Percentiles rank a stretch among this genome's conserved stretches.
Evolutionary conservation across 495 filamentous ascomycete genomes (phyloP).

Genomic region (Geoglossum glabrum): DNA sequence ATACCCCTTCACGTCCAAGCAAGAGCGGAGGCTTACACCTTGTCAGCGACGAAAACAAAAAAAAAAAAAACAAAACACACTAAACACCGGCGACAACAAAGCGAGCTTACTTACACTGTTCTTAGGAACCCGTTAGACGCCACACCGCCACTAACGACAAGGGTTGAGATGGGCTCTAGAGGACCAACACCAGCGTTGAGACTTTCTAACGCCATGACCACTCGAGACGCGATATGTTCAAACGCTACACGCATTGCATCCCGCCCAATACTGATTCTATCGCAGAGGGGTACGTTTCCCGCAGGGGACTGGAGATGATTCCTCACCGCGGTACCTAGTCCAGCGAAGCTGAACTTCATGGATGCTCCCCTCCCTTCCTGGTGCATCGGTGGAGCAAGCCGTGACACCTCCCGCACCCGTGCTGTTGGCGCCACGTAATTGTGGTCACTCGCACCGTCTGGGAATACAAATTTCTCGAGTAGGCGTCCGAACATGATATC

Average conservation of each 20-base stretch:
- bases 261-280: constrained; percentile 43
- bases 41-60: not conserved
- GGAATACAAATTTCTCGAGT: constrained; percentile 64
- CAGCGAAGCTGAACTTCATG: constrained; percentile 44
- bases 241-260: constrained; percentile 64
- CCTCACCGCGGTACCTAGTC: constrained; percentile 33
- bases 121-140: constrained; percentile 63
- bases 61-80: not conserved
- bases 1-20: constrained; percentile 44
- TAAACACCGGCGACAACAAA: too few species aligned
- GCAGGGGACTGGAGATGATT: constrained; percentile 22
- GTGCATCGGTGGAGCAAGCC: constrained; percentile 32
- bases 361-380: constrained; percentile 21
- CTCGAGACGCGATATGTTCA: constrained; percentile 61
- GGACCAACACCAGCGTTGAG: not conserved
- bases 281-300: constrained; percentile 18
- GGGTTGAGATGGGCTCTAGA: constrained; percentile 23
- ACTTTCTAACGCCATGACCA: constrained; percentile 41
- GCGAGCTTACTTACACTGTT: constrained; percentile 23
- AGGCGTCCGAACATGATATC: constrained; percentile 56
- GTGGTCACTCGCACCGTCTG: constrained; percentile 22
- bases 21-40: constrained; percentile 25
- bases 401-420: constrained; percentile 21
- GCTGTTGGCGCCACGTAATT: constrained; percentile 33
- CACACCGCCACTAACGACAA: constrained; percentile 81